Conservation (phyloP, 306 rosid species). For the Castanopsis chinensis region DNA sequence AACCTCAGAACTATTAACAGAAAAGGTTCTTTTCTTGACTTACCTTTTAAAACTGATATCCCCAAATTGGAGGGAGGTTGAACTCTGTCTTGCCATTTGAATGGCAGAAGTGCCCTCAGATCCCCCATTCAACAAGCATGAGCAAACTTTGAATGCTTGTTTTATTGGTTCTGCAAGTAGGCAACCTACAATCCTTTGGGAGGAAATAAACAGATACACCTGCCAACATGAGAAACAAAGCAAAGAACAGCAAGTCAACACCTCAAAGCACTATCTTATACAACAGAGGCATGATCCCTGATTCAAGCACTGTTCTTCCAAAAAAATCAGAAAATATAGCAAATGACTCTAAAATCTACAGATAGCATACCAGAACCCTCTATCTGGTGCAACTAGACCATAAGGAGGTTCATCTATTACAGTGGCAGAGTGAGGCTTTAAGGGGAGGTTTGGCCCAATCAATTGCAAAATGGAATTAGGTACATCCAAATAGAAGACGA, state of each 20-base stretch:
- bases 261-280: not conserved
- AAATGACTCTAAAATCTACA: too few species aligned
- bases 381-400: too few species aligned
- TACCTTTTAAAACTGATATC: constrained; percentile 68
- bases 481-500: too few species aligned
- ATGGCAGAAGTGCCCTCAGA: constrained; percentile 20
- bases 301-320: not conserved
- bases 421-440: too few species aligned
- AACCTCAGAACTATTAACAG: constrained; percentile 26
- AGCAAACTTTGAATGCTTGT: constrained; percentile 61
- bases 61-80: constrained; percentile 62
- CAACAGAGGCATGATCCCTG: not conserved
- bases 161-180: constrained; percentile 65
- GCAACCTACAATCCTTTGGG: constrained; percentile 59
- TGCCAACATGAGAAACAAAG: constrained; percentile 23
- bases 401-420: too few species aligned
- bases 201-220: constrained; percentile 67
- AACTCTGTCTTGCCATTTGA: constrained; percentile 17
- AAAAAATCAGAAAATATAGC: too few species aligned
- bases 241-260: not conserved
- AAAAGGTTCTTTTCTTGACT: constrained; percentile 33
- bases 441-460: too few species aligned
- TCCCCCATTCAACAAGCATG: constrained; percentile 33
- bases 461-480: too few species aligned
- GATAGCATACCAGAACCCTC: too few species aligned